phyloP scores from a whole-genome alignment of 140 eudicot species.

The Bidens hawaiensis region DNA sequence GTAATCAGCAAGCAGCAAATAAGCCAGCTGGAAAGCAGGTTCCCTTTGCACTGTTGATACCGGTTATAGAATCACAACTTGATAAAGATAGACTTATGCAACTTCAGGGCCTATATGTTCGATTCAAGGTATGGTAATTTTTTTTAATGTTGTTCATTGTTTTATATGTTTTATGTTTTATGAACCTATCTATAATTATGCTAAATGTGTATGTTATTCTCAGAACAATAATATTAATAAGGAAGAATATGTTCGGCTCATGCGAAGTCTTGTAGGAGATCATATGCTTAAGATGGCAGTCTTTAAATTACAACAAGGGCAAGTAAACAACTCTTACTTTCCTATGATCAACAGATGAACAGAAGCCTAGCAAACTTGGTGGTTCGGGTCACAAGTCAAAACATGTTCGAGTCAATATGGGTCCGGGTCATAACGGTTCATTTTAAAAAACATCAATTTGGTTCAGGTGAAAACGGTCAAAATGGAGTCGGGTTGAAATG shows the following conservation, averaged over 20 bases:
- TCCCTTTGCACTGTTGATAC: conserved; percentile 80
- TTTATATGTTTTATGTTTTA: conserved; percentile 5
- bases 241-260: conserved; percentile 70
- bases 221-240: conserved; percentile 76
- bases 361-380: too few relatives aligned
- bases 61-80: conserved; percentile 80
- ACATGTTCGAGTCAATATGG: too few relatives aligned
- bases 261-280: conserved; percentile 83
- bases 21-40: conserved; percentile 56
- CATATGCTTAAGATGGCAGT: conserved; percentile 88
- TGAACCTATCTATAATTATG: background rate
- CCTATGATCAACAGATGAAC: too few relatives aligned
- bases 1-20: too few relatives aligned
- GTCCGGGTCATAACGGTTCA: too few relatives aligned
- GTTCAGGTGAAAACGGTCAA: too few relatives aligned
- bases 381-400: too few relatives aligned
- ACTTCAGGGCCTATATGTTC: conserved; percentile 57
- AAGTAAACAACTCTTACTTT: too few relatives aligned
- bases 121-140: conserved; percentile 4
- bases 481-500: too few relatives aligned
- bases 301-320: conserved; percentile 65
- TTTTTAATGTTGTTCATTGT: background rate
- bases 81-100: conserved; percentile 89
- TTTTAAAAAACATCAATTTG: too few relatives aligned
- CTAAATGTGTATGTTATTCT: too few relatives aligned